Conservation (phyloP, 1,284 basidiomycete species). For the Apiotrichum sp. region DNA sequence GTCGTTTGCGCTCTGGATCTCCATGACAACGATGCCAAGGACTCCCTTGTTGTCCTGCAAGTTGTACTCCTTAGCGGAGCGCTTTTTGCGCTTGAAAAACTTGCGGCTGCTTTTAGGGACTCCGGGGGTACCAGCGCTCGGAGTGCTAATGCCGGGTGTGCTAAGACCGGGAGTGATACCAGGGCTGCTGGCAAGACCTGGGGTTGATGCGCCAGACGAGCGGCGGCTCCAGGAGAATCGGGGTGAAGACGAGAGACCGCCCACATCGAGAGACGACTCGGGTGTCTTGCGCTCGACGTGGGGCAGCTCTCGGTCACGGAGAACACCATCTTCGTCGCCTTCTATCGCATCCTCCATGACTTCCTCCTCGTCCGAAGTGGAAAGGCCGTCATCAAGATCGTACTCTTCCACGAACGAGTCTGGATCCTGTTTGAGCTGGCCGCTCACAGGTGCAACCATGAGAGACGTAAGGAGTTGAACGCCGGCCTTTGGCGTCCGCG, state of each 20-base stretch:
- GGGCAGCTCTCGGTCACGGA: background rate
- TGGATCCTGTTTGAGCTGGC: conserved; percentile 5
- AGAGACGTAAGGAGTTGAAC: conserved; percentile 14
- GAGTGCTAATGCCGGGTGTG: background rate
- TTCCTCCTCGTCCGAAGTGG: conserved; percentile 57
- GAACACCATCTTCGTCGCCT: conserved; percentile 26
- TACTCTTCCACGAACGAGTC: conserved; percentile 33
- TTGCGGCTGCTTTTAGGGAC: conserved; percentile 5
- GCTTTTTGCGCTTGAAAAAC: conserved; percentile 37
- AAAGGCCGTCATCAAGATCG: conserved; percentile 66
- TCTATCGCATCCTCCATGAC: conserved; percentile 43
- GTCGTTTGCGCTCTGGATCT: conserved; percentile 66
- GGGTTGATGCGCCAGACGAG: background rate
- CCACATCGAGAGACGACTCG: background rate
- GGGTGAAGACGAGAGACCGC: background rate
- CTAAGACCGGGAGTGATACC: background rate
- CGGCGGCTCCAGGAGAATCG: conserved; percentile 3
- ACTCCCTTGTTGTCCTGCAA: conserved; percentile 60
- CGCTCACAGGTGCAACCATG: conserved; percentile 18
- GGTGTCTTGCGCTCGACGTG: background rate
- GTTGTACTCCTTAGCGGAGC: conserved; percentile 57
- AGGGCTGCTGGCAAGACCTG: background rate
- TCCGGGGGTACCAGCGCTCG: background rate
- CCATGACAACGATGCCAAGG: conserved; percentile 85
- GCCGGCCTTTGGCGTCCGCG: background rate